Evolutionary conservation across 2,329 filamentous ascomycete genomes (phyloP), one percentile per base, ranked within the genome.

Genomic region (Calonectria naviculata): DNA sequence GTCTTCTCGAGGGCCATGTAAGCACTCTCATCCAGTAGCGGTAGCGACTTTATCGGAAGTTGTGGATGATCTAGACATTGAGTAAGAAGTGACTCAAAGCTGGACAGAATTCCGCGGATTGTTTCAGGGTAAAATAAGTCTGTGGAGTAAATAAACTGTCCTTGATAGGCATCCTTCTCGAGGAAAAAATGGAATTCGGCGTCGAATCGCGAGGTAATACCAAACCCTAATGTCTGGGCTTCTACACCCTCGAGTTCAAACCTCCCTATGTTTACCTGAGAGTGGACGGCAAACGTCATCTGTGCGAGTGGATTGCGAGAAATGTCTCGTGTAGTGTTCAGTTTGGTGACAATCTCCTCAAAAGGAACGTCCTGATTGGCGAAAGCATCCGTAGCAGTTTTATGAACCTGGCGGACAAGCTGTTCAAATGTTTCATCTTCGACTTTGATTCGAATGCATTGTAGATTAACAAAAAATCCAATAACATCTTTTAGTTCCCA

Each of bases 391-490:
- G 36, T 24, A 4, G 49, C 8, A 2, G 29, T 36, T 36, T 24
- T 10, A 9, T 56, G 49, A 17, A 56, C 31, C 12, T 56, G 49
- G 3, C 29, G 12, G 8, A 56, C 49, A 0, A 56, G 29, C n/a
- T 56, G 10, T 7, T 56, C n/a, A 6, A 56, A 56, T 9, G 49
- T 34, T 19, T 71, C 42, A 0, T 74, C 63, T 13, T 71, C 65
- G 6, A 76, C 17, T 5, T 46, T 60, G 15, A 75, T 64, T 1
- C 77, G 66, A 9, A 78, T 42, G 46, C 75, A 78, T 52, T 77
- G 75, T 31, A 73, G 65, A 64, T 76, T 77, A 28, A 78, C 76
- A 31, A 78, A 78, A 70, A 79, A 79, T 0, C 76, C 76, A 42
- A 77, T 70, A 17, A 77, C 60, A 15, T 76, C 58, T 44, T 73